Evolutionary conservation across 2,329 filamentous ascomycete species (phyloP), one percentile per base, ranked within the genome.

Genomic region (Nemania bipapillata): DNA sequence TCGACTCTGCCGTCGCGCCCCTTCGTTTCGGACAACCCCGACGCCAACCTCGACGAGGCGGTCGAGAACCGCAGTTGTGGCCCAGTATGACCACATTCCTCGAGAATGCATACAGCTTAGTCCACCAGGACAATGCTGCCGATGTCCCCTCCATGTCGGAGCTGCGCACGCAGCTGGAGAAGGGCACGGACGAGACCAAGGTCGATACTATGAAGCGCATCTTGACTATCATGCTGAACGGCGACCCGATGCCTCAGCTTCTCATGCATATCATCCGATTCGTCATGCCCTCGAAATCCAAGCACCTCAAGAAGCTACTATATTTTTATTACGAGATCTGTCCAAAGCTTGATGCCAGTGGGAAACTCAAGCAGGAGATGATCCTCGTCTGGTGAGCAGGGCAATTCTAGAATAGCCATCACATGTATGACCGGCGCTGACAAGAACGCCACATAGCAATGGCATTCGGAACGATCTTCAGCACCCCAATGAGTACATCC

Each of bases 251-350:
- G 91, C 92, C 94, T 28, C 91, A 94, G 75, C 87, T 99, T 22
- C 90, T 99, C 76, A 99, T 99, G 96, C 96, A 98, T 84, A 99
- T 99, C 79, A 99, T 99, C 81, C 93, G 96, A 80, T 99, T 99
- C 80, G 94, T 99, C 76, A 99, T 99, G 96, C 96, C 96, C 15
- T 97, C 94, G 72, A 97, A 96, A 85, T 93, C 92, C 82, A 99
- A 99, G 85, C 86, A 91, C 49, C 86, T 99, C 77, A 99, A 99
- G 89, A 99, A 99, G 86, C 87, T 99, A 70, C 88, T 99, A 64
- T 99, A 99, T 84, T 96, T 99, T 82, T 99, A 99, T 85, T 97
- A 98, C 80, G 96, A 99, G 83, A 96, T 98, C 80, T 98, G 96
- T 81, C 96, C 95, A 47, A 99, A 99, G 85, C 90, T 94, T 66